phyloP scores from a whole-genome alignment of 2,329 filamentous ascomycete species.

The Malbranchea zuffiana region DNA sequence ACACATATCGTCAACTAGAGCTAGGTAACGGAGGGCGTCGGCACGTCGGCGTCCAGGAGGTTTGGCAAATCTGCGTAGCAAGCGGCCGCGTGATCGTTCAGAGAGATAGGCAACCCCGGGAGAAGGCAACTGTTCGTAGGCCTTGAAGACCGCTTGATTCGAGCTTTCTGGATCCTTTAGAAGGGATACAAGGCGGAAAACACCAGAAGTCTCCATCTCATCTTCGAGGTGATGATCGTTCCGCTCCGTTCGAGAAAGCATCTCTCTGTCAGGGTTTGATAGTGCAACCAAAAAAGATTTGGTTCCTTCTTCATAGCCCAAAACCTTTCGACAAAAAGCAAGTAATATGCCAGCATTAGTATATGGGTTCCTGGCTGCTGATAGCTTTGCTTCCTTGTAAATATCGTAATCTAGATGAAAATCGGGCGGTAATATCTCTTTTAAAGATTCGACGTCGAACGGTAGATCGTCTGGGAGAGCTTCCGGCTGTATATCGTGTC shows the following conservation, averaged over 20 bases:
- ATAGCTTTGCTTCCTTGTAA: conserved; percentile 3
- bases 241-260: conserved; percentile 7
- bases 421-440: conserved; percentile 1
- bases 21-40: conserved; percentile 68
- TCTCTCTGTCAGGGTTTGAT: conserved; percentile 15
- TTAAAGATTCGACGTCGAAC: too few species aligned
- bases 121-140: conserved; percentile 43
- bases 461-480: too few species aligned
- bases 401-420: neutral
- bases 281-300: conserved; percentile 13
- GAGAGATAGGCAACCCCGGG: conserved; percentile 45
- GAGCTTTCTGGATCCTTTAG: conserved; percentile 35
- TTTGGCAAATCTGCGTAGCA: conserved; percentile 59
- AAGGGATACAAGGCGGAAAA: conserved; percentile 32
- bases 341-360: conserved; percentile 8
- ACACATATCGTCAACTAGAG: conserved; percentile 73
- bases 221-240: conserved; percentile 11
- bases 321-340: conserved; percentile 11
- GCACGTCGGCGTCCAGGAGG: conserved; percentile 28
- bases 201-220: conserved; percentile 25
- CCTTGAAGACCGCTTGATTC: conserved; percentile 41
- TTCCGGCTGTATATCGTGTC: conserved; percentile 1
- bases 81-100: conserved; percentile 44
- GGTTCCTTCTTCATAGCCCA: conserved; percentile 14
- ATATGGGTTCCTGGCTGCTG: conserved; percentile 1